Evolutionary conservation across 1,139 yeast genomes (phyloP).

Genomic region (Hanseniaspora sp.): DNA sequence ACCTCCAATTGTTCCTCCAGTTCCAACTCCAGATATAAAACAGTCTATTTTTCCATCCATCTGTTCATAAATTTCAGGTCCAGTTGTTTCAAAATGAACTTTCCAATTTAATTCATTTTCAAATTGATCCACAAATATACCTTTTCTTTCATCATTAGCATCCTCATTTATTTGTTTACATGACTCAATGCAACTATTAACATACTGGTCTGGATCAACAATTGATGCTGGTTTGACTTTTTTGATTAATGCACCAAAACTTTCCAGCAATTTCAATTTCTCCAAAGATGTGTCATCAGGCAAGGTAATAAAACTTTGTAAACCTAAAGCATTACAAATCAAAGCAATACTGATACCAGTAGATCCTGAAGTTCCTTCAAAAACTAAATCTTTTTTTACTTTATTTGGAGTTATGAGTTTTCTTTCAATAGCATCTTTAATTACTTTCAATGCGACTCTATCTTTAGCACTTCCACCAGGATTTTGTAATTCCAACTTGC

Average conservation of each 20-base stretch:
- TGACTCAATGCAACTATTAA: conserved; percentile 67
- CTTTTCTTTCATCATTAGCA: conserved; percentile 36
- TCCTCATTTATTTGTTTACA: conserved; percentile 42
- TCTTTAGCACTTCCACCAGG: conserved; percentile 97
- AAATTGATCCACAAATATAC: conserved; percentile 89
- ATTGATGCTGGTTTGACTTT: conserved; percentile 91
- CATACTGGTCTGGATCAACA: conserved; percentile 87
- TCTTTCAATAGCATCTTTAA: conserved; percentile 33
- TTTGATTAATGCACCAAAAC: conserved; percentile 77
- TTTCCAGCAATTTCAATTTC: conserved; percentile 55
- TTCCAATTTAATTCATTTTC: conserved; percentile 89
- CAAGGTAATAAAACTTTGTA: conserved; percentile 79
- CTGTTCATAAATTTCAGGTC: conserved; percentile 78
- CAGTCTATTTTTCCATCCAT: conserved; percentile 53
- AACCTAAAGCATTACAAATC: conserved; percentile 78
- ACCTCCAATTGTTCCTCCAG: conserved; percentile 53
- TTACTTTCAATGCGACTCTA: conserved; percentile 78
- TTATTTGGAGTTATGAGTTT: conserved; percentile 54
- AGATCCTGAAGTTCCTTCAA: conserved; percentile 93
- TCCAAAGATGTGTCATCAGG: conserved; percentile 91
- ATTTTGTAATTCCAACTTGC: conserved; percentile 71
- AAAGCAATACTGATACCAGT: conserved; percentile 91
- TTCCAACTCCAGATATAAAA: conserved; percentile 65
- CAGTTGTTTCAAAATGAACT: conserved; percentile 71
- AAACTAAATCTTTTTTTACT: conserved; percentile 46